phyloP scores from a whole-genome alignment of 306 rosid genomes.

The Alnus rubra region DNA sequence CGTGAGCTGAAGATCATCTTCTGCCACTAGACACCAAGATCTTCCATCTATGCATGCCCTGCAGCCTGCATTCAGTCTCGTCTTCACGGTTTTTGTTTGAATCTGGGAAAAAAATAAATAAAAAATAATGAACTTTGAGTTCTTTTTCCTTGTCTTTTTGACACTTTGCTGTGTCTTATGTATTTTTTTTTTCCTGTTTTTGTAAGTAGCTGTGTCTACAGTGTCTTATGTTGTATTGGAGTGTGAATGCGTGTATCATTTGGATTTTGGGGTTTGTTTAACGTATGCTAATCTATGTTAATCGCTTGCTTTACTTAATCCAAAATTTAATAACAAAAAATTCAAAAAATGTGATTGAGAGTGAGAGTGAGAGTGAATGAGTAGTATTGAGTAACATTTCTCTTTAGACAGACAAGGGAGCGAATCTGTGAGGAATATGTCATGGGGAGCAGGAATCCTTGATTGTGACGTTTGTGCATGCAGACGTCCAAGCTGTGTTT shows the following conservation, averaged over 20 bases:
- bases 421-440: background rate
- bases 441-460: background rate
- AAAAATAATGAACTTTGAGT: background rate
- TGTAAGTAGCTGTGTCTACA: too few species aligned
- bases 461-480: background rate
- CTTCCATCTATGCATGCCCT: background rate
- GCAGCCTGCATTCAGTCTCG: background rate
- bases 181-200: too few species aligned
- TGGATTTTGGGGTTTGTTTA: background rate
- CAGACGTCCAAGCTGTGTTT: background rate
- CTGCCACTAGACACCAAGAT: slow-evolving; percentile 54
- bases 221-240: background rate
- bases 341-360: too few species aligned
- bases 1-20: slow-evolving; percentile 91
- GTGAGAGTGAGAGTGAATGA: too few species aligned
- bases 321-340: too few species aligned
- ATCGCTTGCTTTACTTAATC: too few species aligned
- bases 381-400: too few species aligned
- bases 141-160: background rate
- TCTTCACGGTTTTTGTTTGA: background rate
- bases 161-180: background rate
- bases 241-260: too few species aligned
- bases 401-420: too few species aligned
- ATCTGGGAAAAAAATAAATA: background rate
- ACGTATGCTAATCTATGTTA: too few species aligned